These are phyloP conservation scores for Micromonas commoda DNA, from an alignment of 139 green algal genomes.

Conservation along the genomic window DNA sequence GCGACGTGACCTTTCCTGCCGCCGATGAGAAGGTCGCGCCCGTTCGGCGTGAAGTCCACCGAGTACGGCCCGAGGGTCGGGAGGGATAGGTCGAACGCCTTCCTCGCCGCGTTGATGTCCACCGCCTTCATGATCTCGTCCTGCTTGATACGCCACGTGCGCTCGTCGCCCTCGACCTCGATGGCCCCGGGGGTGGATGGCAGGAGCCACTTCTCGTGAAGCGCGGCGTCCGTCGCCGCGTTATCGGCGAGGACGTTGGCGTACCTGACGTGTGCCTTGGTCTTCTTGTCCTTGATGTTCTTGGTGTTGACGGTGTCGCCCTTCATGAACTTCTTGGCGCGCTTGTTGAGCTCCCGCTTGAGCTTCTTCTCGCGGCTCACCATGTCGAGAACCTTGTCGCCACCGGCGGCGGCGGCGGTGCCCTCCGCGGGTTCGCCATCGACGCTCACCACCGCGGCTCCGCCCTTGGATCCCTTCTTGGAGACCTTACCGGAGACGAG, in stretches of 20 bases:
- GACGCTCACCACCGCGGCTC: too few relatives aligned
- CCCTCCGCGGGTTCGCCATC: too few relatives aligned
- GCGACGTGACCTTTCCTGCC: slow-evolving; percentile 84
- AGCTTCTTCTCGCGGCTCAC: background rate
- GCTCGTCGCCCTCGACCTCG: slow-evolving; percentile 67
- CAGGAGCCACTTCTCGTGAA: slow-evolving; percentile 68
- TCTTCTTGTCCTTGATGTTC: slow-evolving; percentile 73
- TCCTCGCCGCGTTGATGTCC: slow-evolving; percentile 55
- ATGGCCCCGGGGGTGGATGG: slow-evolving; percentile 63
- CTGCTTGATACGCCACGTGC: slow-evolving; percentile 82
- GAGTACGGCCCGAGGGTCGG: slow-evolving; percentile 33
- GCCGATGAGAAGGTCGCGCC: slow-evolving; percentile 72
- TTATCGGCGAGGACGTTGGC: slow-evolving; percentile 51
- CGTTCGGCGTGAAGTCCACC: slow-evolving; percentile 66
- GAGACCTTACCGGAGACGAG: too few relatives aligned
- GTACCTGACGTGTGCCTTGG: slow-evolving; percentile 65
- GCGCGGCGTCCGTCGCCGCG: slow-evolving; percentile 43
- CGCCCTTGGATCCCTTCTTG: too few relatives aligned
- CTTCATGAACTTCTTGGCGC: background rate
- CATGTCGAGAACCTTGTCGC: too few relatives aligned
- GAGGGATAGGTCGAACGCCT: slow-evolving; percentile 79
- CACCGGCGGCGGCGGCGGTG: too few relatives aligned
- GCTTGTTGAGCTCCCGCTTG: background rate
- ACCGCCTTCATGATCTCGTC: slow-evolving; percentile 62
- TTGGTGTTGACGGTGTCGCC: background rate